Evolutionary conservation across 768 basidiomycete species (phyloP).

Genomic region (Lentinula sp.): DNA sequence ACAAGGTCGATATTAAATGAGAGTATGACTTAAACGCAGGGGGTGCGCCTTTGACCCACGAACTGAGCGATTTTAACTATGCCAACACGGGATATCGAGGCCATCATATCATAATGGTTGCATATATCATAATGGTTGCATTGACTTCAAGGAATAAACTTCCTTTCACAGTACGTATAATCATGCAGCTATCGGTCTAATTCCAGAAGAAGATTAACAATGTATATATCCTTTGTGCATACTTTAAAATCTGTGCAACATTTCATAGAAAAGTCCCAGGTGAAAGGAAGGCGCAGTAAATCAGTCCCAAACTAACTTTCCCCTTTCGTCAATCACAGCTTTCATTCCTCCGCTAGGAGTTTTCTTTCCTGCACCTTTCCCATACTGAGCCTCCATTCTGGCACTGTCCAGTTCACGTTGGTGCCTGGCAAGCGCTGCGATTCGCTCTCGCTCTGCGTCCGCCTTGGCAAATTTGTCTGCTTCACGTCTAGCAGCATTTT

Average conservation of each 20-base stretch:
- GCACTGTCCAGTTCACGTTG: conserved; percentile 40
- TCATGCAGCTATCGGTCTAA: too few species aligned
- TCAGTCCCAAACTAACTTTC: conserved; percentile 22
- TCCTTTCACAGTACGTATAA: too few species aligned
- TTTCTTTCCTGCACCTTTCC: conserved; percentile 18
- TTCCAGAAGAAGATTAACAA: neutral
- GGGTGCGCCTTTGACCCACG: too few species aligned
- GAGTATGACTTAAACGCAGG: too few species aligned
- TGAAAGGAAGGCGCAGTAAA: neutral
- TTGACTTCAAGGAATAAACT: too few species aligned
- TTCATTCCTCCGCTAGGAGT: conserved; percentile 31
- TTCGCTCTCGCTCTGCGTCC: conserved; percentile 32
- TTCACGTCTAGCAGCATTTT: conserved; percentile 42
- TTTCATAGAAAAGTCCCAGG: neutral
- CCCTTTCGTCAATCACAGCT: conserved; percentile 31
- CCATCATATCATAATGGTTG: too few species aligned
- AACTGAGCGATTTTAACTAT: too few species aligned
- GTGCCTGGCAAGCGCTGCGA: conserved; percentile 36
- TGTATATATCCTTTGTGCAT: neutral
- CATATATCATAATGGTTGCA: too few species aligned
- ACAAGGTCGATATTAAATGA: too few species aligned
- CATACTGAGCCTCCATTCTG: conserved; percentile 34
- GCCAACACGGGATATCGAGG: too few species aligned
- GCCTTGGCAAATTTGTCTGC: conserved; percentile 38
- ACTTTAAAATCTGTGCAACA: neutral